Percentiles rank a stretch among this genome's conserved stretches.
Evolutionary conservation across 345 rosid species (phyloP).

Genomic region (Populus euphratica): DNA sequence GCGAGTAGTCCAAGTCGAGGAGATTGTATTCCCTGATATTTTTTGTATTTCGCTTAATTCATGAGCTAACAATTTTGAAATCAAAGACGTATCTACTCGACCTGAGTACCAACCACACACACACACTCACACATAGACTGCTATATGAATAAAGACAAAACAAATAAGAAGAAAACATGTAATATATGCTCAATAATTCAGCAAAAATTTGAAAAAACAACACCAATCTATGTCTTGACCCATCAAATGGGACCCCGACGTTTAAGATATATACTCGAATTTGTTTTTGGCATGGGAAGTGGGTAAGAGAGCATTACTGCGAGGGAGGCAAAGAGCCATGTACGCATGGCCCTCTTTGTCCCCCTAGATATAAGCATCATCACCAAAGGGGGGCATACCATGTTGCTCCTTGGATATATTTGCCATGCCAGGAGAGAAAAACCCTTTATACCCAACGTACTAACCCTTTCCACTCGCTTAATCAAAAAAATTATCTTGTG

Average conservation of each 20-base stretch:
- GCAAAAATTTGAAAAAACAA: conserved; percentile 3
- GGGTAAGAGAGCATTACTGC: conserved; percentile 19
- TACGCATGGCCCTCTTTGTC: conserved; percentile 38
- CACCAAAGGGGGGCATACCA: conserved; percentile 23
- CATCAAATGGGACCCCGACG: conserved; percentile 17
- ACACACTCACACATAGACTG: neutral
- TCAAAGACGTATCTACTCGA: too few relatives aligned
- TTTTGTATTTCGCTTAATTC: too few relatives aligned
- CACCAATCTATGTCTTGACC: conserved; percentile 22
- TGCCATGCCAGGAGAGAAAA: too few relatives aligned
- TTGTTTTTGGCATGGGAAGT: conserved; percentile 33
- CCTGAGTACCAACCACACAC: too few relatives aligned
- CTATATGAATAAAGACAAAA: conserved; percentile 17
- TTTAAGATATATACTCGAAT: too few relatives aligned
- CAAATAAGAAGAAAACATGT: neutral
- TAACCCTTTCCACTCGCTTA: too few relatives aligned
- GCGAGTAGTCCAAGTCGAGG: too few relatives aligned
- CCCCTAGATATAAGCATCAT: conserved; percentile 30
- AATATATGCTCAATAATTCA: conserved; percentile 21
- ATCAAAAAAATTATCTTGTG: too few relatives aligned
- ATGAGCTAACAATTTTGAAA: too few relatives aligned
- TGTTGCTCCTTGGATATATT: neutral
- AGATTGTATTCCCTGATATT: too few relatives aligned
- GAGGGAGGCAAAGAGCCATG: conserved; percentile 38
- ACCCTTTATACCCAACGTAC: too few relatives aligned